Conservation (phyloP, 2,329 filamentous ascomycete species). For the Colletotrichum godetiae region DNA sequence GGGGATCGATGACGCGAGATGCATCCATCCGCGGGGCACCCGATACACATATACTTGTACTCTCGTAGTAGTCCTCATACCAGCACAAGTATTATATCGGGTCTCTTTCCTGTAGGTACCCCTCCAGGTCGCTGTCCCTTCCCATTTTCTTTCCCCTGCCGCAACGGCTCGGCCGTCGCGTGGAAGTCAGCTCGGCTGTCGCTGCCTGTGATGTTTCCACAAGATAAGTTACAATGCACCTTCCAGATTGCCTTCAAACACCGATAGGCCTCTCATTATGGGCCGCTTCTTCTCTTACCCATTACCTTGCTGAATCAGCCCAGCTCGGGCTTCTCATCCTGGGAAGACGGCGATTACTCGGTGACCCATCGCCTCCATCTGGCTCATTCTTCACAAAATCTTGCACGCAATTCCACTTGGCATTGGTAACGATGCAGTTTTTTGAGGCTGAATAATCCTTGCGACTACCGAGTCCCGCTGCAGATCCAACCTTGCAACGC, state of each 20-base stretch:
- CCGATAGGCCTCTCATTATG: not conserved
- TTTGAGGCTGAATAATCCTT: not conserved
- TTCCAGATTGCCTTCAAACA: not conserved
- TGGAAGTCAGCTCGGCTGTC: conserved; percentile 7
- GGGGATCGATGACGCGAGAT: conserved; percentile 30
- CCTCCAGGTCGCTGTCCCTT: not conserved
- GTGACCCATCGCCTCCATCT: not conserved
- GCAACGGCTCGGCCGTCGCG: conserved; percentile 20
- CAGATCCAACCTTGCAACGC: not conserved
- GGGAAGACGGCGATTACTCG: not conserved
- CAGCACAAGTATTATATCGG: not conserved
- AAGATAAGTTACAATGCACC: not conserved
- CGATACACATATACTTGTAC: not conserved
- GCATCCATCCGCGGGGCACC: not conserved
- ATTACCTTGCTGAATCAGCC: not conserved
- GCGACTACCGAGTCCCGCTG: not conserved
- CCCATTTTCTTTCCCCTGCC: not conserved
- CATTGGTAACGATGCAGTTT: not conserved
- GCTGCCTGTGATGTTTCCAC: not conserved
- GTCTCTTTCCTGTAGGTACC: not conserved
- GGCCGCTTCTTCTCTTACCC: not conserved
- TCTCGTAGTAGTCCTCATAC: fast-evolving
- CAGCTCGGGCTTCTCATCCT: not conserved
- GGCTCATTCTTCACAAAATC: not conserved
- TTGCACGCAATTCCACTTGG: not conserved